phyloP scores from a whole-genome alignment of 352 stramenopile species.

The Pythium biforme region DNA sequence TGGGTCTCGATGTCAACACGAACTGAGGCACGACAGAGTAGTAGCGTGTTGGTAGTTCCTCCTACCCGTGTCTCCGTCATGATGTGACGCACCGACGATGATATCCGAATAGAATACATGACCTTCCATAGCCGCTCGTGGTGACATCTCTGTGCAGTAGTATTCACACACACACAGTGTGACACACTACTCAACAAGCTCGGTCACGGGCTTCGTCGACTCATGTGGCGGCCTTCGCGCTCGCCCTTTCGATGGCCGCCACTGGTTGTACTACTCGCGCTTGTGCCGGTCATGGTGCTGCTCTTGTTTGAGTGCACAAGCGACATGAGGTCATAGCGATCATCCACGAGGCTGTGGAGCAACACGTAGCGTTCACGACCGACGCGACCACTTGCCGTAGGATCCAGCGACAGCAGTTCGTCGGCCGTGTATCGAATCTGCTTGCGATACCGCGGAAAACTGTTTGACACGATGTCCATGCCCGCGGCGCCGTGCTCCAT shows the following conservation, averaged over 20 bases:
- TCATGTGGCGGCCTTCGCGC: slow-evolving; percentile 21
- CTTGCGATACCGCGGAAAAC: slow-evolving; percentile 76
- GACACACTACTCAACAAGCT: not conserved
- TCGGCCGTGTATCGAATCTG: slow-evolving; percentile 80
- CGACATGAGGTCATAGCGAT: slow-evolving; percentile 88
- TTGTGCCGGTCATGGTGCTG: not conserved
- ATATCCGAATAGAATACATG: slow-evolving; percentile 30
- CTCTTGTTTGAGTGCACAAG: slow-evolving; percentile 51
- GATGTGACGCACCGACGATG: slow-evolving; percentile 2
- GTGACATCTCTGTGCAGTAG: slow-evolving; percentile 1
- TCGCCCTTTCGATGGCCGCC: slow-evolving; percentile 24
- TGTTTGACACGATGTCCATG: slow-evolving; percentile 54
- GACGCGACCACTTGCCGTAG: slow-evolving; percentile 41
- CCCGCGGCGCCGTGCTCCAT: slow-evolving; percentile 66
- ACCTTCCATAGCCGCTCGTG: not conserved
- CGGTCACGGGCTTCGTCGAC: slow-evolving; percentile 21
- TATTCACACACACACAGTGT: not conserved
- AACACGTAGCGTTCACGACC: slow-evolving; percentile 72
- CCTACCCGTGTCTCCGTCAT: not conserved
- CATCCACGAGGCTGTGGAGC: slow-evolving; percentile 79
- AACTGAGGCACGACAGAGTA: slow-evolving; percentile 10
- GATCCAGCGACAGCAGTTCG: slow-evolving; percentile 60
- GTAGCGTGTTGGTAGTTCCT: not conserved
- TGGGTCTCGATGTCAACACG: slow-evolving; percentile 60
- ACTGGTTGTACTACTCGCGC: slow-evolving; percentile 1